These are phyloP conservation scores for Camelina neglecta DNA, from an alignment of 345 rosid genomes.

Conservation along the genomic window DNA sequence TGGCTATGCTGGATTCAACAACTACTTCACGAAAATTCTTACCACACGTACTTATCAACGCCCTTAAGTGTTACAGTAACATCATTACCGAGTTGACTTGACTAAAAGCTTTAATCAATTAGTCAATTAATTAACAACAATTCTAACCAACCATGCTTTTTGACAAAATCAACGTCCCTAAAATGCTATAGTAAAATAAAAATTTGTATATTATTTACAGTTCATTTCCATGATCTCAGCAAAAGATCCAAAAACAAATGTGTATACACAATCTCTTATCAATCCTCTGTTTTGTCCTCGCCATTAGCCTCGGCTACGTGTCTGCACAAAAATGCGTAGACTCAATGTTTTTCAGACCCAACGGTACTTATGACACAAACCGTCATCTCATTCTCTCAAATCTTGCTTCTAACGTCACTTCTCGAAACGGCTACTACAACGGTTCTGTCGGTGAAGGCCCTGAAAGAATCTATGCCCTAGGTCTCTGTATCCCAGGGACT, in stretches of 20 bases:
- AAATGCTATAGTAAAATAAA: not conserved
- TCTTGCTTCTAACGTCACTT: conserved; percentile 37
- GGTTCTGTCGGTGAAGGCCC: conserved; percentile 34
- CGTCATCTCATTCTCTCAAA: conserved; percentile 39
- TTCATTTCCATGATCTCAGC: not conserved
- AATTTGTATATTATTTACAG: not conserved
- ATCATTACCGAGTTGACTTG: too few relatives aligned
- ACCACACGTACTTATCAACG: too few relatives aligned
- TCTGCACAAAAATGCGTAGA: conserved; percentile 20
- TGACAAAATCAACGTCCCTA: not conserved
- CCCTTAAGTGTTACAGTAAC: too few relatives aligned
- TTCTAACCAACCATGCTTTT: too few relatives aligned
- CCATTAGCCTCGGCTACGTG: not conserved
- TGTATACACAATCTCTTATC: not conserved
- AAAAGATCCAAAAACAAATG: conserved; percentile 6
- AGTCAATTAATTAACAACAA: too few relatives aligned
- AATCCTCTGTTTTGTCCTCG: conserved; percentile 16
- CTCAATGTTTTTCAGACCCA: conserved; percentile 16
- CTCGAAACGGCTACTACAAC: conserved; percentile 36
- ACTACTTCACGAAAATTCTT: too few relatives aligned
- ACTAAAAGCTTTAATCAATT: too few relatives aligned
- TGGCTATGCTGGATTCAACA: too few relatives aligned
- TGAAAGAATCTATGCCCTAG: conserved; percentile 31
- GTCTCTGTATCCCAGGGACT: conserved; percentile 41
- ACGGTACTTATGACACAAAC: conserved; percentile 33